These are phyloP conservation scores for Exophiala alcalophila DNA, from an alignment of 2,329 filamentous ascomycete species.

Conservation along the genomic window DNA sequence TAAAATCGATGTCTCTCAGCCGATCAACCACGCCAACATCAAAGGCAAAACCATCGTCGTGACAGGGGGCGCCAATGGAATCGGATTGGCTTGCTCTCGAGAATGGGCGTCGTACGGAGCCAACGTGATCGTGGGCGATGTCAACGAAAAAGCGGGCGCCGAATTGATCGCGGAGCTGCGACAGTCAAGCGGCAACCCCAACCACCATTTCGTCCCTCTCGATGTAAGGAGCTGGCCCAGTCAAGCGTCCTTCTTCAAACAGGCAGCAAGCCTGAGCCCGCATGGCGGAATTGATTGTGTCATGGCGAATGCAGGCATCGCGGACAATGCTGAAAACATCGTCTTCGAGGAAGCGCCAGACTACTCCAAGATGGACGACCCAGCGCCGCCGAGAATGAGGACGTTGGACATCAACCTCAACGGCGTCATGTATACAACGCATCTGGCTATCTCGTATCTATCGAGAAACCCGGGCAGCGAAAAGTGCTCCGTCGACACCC, in stretches of 20 bases:
- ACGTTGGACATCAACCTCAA: conserved; percentile 62
- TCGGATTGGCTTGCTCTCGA: conserved; percentile 55
- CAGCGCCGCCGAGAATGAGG: conserved; percentile 49
- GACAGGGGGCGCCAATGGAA: conserved; percentile 62
- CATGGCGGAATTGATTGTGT: conserved; percentile 60
- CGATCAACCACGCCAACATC: conserved; percentile 20
- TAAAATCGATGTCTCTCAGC: conserved; percentile 13
- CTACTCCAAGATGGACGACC: conserved; percentile 20
- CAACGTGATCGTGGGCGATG: conserved; percentile 62
- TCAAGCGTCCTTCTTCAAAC: conserved; percentile 62
- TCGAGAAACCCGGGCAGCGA: conserved; percentile 51
- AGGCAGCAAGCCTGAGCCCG: conserved; percentile 53
- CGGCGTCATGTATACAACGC: conserved; percentile 63
- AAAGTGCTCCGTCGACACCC: conserved; percentile 34
- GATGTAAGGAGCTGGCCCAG: conserved; percentile 65
- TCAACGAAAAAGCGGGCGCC: conserved; percentile 55
- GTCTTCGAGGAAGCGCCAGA: conserved; percentile 48
- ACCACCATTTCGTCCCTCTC: conserved; percentile 51
- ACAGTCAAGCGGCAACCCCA: conserved; percentile 58
- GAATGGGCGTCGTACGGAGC: conserved; percentile 57
- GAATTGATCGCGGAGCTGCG: conserved; percentile 55
- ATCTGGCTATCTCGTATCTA: conserved; percentile 54
- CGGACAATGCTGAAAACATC: conserved; percentile 37
- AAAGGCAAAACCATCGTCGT: conserved; percentile 57
- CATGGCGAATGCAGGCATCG: conserved; percentile 65